Percentiles rank a stretch among this genome's conserved stretches.
These are phyloP conservation scores for Pholiota adiposa DNA, from an alignment of 1,284 basidiomycete genomes.

Conservation along the genomic window DNA sequence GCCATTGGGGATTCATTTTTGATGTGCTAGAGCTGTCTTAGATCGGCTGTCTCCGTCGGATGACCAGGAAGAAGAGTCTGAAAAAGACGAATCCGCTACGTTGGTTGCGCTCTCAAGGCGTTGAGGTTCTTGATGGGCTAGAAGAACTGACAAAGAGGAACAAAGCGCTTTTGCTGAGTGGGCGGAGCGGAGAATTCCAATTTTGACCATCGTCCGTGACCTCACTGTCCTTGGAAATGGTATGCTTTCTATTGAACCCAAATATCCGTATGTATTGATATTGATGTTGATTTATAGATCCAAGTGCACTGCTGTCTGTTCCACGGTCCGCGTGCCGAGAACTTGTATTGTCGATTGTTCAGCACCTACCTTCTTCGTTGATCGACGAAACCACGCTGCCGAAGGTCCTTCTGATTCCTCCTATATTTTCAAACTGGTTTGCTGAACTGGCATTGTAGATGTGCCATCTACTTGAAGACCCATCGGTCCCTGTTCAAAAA, in stretches of 20 bases:
- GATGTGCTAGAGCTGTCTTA: constrained; percentile 87
- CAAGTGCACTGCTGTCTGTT: constrained; percentile 39
- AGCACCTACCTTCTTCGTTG: constrained; percentile 65
- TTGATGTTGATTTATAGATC: constrained; percentile 35
- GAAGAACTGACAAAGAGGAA: constrained; percentile 77
- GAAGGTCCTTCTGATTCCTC: constrained; percentile 46
- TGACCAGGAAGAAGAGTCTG: constrained; percentile 1
- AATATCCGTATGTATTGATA: neutral
- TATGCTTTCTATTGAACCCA: constrained; percentile 32
- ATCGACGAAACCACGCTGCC: constrained; percentile 68
- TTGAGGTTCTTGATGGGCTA: constrained; percentile 70
- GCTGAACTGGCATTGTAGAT: constrained; percentile 51
- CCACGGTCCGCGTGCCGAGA: constrained; percentile 73
- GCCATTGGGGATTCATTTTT: constrained; percentile 93
- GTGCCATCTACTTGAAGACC: constrained; percentile 73
- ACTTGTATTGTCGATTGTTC: constrained; percentile 68
- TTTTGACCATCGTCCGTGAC: constrained; percentile 63
- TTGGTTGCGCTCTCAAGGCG: constrained; percentile 69
- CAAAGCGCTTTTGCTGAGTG: constrained; percentile 73
- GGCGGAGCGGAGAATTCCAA: constrained; percentile 57
- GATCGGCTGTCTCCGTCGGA: constrained; percentile 59
- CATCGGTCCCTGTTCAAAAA: constrained; percentile 68
- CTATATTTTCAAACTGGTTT: neutral
- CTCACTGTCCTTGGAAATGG: constrained; percentile 58
- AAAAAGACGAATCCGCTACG: constrained; percentile 32